These are phyloP conservation scores for Sporothrix phasma DNA, from an alignment of 2,329 filamentous ascomycete species.

Conservation along the genomic window DNA sequence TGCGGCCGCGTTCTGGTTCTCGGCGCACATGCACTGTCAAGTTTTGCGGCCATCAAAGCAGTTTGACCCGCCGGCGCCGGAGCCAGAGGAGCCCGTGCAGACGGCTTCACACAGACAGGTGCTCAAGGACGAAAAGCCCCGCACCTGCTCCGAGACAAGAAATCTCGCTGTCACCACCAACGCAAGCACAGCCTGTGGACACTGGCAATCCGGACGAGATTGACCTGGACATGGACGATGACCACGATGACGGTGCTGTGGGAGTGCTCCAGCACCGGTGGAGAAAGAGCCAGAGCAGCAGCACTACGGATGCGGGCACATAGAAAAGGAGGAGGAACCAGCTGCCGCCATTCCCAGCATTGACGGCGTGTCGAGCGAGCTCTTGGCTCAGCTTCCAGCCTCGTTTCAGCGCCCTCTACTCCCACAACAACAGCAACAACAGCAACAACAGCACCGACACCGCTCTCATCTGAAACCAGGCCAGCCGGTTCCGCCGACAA, in stretches of 20 bases:
- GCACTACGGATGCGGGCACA: slow-evolving; percentile 5
- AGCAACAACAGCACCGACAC: slow-evolving; percentile 11
- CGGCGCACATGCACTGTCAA: slow-evolving; percentile 85
- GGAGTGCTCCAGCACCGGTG: neutral
- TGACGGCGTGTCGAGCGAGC: slow-evolving; percentile 44
- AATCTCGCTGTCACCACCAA: neutral
- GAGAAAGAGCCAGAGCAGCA: neutral
- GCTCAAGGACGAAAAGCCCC: neutral
- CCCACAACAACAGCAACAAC: slow-evolving; percentile 22
- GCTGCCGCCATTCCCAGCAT: slow-evolving; percentile 4
- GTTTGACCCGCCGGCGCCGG: slow-evolving; percentile 31
- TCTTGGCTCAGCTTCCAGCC: slow-evolving; percentile 66
- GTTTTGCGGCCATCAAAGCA: slow-evolving; percentile 61
- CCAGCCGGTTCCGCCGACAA: slow-evolving; percentile 57
- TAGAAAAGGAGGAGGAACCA: slow-evolving; percentile 10
- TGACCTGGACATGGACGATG: slow-evolving; percentile 54
- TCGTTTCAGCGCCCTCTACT: slow-evolving; percentile 49
- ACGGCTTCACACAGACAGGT: slow-evolving; percentile 15
- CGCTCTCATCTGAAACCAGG: slow-evolving; percentile 29
- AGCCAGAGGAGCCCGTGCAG: slow-evolving; percentile 21
- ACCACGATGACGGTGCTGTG: slow-evolving; percentile 26
- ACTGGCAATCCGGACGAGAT: slow-evolving; percentile 56
- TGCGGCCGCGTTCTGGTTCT: slow-evolving; percentile 88
- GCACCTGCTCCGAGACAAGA: neutral
- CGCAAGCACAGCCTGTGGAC: slow-evolving; percentile 9